Evolutionary conservation across 2,329 filamentous ascomycete species (phyloP), one percentile per base, ranked within the genome.

Genomic region (Corinectria fuckeliana): DNA sequence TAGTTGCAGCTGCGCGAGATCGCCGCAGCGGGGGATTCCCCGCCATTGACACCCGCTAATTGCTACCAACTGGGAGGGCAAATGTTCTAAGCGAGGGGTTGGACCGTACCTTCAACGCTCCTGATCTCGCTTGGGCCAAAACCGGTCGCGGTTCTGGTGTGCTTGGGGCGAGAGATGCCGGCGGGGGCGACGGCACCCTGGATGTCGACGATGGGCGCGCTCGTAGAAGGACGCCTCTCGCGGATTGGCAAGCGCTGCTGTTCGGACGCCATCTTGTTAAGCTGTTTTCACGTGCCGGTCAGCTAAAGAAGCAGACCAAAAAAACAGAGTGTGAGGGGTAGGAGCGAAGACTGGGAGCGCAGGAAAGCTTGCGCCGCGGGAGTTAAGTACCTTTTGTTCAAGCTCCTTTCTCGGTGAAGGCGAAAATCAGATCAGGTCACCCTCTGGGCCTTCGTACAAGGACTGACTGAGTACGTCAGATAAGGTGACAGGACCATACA

Each of bases 81-180:
- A 50, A 23, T 20, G n/a, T 9, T 11, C 9, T 30, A 50, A 14
- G 30, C 45, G 16, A 28, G 9, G 42, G n/a, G n/a, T 11, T 11
- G 18, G 23, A 30, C 66, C 79, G 80, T 88, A 81, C 93, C 92
- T 81, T 98, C 93, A 48, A 98, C 92, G 71, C 80, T 90, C 82
- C 97, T 97, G 82, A 97, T 97, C 74, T 99, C 95, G 32, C 86
- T 82, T 25, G 93, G 85, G 30, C 93, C 93, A 74, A 98, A 95
- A 8, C 95, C 95, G 9, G 95, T 99, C 67, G 91, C 91, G n/a
- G 94, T 98, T 68, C 95, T 88, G 83, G 92, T 97, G 81, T 99
- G 95, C 81, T 98, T 99, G 44, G 95, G 95, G 61, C 95, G 86
- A 23, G 85, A 87, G 78, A 91, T 89, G 74, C 96, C 94, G 39